Base-by-base conservation (phyloP, 371 early-diverging fungal species). In the Apophysomyces variabilis region DNA sequence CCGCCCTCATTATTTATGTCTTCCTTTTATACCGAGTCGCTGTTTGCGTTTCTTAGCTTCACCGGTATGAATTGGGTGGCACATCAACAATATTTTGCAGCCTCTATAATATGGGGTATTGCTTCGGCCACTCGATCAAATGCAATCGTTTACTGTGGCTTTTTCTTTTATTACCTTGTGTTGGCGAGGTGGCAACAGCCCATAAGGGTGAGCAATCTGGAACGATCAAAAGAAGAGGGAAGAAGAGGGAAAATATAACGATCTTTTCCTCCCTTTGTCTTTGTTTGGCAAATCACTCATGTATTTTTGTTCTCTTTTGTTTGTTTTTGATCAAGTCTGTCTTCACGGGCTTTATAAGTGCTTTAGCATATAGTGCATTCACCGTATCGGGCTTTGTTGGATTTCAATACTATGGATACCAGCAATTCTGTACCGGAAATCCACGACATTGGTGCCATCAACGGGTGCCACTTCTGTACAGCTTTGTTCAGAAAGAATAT, bases 1-100 rank as follows among this genome's bases (percentile, higher is more conserved):
- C 96, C 96, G 6, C 86, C 94, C 1, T 84, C 89, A 5, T 83
- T 93, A 66, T 95, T 97, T 70, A 90, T 96, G 92, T 93, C 96
- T 8, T 84, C 95, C 5, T 82, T 95, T 18, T 93, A 96, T 68
- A 89, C 96, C 0, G 98, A 97, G 71, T 90, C 93, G 36, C 70
- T 89, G n/a, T 97, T 96, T 81, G 90, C 95, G 0, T 71, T 85
- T 14, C 77, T 95, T 1, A 84, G 88, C 1, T 96, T 97, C 71
- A 70, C 79, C 0, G 96, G 95, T 6, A 92, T 96, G 93, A 61
- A 80, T 37, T 78, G 75, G 56, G 68, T 81, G 12, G 74, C 73
- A 0, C 69, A 77, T 26, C 75, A 79, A 18, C 75, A 77, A 11
- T 80, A 88, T 45, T 14, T 61, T 32, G 54, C 45, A 8, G 79